phyloP scores from a whole-genome alignment of 495 filamentous ascomycete species.

The Cryomyces minteri region DNA sequence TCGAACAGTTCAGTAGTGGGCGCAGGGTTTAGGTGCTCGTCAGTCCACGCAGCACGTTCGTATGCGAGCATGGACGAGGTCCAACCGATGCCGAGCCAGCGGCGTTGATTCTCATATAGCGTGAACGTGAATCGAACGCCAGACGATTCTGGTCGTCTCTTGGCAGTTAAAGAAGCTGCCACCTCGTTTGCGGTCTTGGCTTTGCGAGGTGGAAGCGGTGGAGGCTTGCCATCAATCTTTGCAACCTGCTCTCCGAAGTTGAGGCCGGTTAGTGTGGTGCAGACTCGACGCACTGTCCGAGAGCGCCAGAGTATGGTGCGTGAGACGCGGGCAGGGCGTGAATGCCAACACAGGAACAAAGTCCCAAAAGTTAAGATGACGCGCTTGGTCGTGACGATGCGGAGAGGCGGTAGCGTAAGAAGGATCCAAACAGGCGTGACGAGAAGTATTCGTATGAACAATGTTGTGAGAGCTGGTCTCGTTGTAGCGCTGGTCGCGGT shows the following conservation, averaged over 20 bases:
- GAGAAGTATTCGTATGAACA: conserved; percentile 77
- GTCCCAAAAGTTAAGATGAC: conserved; percentile 67
- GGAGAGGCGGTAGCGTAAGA: conserved; percentile 61
- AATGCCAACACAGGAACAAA: conserved; percentile 75
- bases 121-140: conserved; percentile 92
- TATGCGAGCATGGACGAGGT: conserved; percentile 77
- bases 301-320: conserved; percentile 88
- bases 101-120: conserved; percentile 87
- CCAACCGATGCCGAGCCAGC: conserved; percentile 93
- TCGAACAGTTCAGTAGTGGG: conserved; percentile 67
- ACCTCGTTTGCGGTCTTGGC: conserved; percentile 8
- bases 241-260: conserved; percentile 31
- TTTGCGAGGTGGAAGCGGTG: not conserved
- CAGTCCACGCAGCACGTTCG: conserved; percentile 81
- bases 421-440: conserved; percentile 76
- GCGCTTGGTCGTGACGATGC: conserved; percentile 73
- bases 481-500: conserved; percentile 88
- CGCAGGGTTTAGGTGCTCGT: conserved; percentile 76
- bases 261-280: conserved; percentile 59
- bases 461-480: conserved; percentile 68
- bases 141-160: conserved; percentile 36
- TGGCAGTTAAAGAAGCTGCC: conserved; percentile 17
- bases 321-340: conserved; percentile 65
- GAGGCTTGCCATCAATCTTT: conserved; percentile 4
- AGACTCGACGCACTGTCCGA: conserved; percentile 42